Percentiles rank a stretch among this genome's conserved stretches.
Evolutionary conservation across 2,329 filamentous ascomycete genomes (phyloP).

Genomic region (Pestalotiopsis sp.): DNA sequence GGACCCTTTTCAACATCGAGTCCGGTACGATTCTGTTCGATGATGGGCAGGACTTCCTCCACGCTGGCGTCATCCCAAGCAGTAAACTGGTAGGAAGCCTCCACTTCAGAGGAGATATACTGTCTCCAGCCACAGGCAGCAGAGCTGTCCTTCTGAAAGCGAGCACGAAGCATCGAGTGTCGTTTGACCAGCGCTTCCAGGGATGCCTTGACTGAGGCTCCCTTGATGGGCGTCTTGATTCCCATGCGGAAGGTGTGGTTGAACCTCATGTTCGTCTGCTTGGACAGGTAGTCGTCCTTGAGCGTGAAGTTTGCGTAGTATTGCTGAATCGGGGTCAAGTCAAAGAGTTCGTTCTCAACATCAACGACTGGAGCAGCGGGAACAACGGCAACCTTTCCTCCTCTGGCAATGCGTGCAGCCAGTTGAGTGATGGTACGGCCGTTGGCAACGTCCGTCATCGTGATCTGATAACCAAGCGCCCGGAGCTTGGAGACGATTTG

Average conservation of each 20-base stretch:
- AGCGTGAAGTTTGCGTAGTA: slow-evolving; percentile 35
- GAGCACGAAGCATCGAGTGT: slow-evolving; percentile 34
- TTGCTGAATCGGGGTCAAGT: slow-evolving; percentile 46
- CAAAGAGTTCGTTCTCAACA: slow-evolving; percentile 31
- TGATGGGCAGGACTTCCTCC: slow-evolving; percentile 5
- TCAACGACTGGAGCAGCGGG: background rate
- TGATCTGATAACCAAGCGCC: slow-evolving; percentile 4
- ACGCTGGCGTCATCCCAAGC: background rate
- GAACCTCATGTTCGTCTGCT: slow-evolving; percentile 36
- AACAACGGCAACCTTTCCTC: background rate
- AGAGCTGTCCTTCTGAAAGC: slow-evolving; percentile 25
- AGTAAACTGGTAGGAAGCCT: background rate
- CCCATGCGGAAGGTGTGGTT: slow-evolving; percentile 44
- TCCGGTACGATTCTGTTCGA: slow-evolving; percentile 10
- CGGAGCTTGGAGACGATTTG: slow-evolving; percentile 11
- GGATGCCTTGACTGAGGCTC: slow-evolving; percentile 21
- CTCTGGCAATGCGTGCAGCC: slow-evolving; percentile 12
- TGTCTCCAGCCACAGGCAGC: slow-evolving; percentile 5
- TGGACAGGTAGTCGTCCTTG: slow-evolving; percentile 13
- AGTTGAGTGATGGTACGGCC: slow-evolving; percentile 12
- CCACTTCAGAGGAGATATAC: background rate
- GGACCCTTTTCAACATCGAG: slow-evolving; percentile 27
- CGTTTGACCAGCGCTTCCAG: slow-evolving; percentile 29
- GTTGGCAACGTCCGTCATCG: slow-evolving; percentile 13
- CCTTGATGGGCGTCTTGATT: slow-evolving; percentile 29